phyloP scores from a whole-genome alignment of 139 green algal species.

The Micractinium sp. region DNA sequence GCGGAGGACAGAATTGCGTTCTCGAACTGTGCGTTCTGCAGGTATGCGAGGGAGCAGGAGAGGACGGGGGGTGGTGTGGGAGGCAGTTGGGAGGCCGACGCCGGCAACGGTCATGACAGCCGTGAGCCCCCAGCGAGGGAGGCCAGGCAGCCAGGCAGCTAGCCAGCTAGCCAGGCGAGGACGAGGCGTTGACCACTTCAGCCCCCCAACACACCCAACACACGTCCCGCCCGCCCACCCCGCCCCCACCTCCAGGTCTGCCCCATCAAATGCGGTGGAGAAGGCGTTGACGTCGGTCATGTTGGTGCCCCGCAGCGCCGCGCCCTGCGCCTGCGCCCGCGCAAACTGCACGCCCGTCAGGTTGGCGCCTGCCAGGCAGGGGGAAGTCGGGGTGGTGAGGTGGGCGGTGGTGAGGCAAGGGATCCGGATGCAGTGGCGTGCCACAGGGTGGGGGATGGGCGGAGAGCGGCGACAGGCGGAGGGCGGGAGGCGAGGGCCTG shows the following conservation, averaged over 20 bases:
- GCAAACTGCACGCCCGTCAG: slow-evolving; percentile 62
- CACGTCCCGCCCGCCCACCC: background rate
- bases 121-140: too few relatives aligned
- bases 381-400: too few relatives aligned
- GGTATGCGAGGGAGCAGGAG: background rate
- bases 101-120: too few relatives aligned
- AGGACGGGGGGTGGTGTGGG: background rate
- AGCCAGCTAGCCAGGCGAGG: too few relatives aligned
- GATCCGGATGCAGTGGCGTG: too few relatives aligned
- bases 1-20: slow-evolving; percentile 63
- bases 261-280: slow-evolving; percentile 57
- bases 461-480: too few relatives aligned
- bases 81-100: background rate
- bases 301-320: slow-evolving; percentile 49
- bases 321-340: slow-evolving; percentile 42
- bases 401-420: background rate
- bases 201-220: background rate
- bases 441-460: too few relatives aligned
- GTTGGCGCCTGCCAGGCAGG: slow-evolving; percentile 28
- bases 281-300: slow-evolving; percentile 65
- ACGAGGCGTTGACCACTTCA: background rate
- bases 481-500: too few relatives aligned
- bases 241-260: slow-evolving; percentile 49
- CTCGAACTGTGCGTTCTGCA: slow-evolving; percentile 63
- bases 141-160: too few relatives aligned